Percentiles rank a stretch among this genome's conserved stretches.
These are phyloP conservation scores for Colletotrichum sp. DNA, from an alignment of 2,329 filamentous ascomycete species.

Conservation along the genomic window DNA sequence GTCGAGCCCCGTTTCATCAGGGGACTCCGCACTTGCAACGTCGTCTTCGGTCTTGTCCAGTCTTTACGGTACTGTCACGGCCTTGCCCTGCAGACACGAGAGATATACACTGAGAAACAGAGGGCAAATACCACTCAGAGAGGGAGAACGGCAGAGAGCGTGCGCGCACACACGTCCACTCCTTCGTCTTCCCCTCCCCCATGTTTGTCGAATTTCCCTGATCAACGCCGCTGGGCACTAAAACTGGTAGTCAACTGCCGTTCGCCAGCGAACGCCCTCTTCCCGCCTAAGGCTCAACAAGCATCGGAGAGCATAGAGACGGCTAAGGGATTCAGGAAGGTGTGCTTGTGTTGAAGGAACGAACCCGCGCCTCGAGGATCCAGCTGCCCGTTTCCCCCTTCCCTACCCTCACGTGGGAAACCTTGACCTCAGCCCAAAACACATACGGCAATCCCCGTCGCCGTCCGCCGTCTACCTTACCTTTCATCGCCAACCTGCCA, in stretches of 20 bases:
- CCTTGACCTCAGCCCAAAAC: constrained; percentile 8
- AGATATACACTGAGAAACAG: neutral
- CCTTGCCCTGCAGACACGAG: neutral
- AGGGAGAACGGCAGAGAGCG: neutral
- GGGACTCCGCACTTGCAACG: constrained; percentile 20
- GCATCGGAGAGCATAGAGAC: neutral
- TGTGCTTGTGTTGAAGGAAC: neutral
- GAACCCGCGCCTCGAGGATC: neutral
- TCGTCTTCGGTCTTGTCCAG: constrained; percentile 3
- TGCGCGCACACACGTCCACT: neutral
- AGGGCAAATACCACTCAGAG: neutral
- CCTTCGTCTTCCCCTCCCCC: neutral
- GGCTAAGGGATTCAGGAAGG: neutral
- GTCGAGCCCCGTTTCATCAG: constrained; percentile 23
- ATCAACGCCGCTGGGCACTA: neutral
- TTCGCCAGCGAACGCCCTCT: neutral
- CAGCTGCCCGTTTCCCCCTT: neutral
- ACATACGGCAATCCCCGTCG: neutral
- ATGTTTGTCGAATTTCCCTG: constrained; percentile 8
- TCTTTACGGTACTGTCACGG: neutral
- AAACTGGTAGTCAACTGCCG: constrained; percentile 4
- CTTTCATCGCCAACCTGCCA: neutral
- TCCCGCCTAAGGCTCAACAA: neutral
- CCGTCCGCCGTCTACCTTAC: neutral
- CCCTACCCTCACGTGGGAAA: constrained; percentile 12